These are phyloP conservation scores for Coniochaeta prunicola DNA, from an alignment of 2,329 filamentous ascomycete genomes.

Conservation along the genomic window DNA sequence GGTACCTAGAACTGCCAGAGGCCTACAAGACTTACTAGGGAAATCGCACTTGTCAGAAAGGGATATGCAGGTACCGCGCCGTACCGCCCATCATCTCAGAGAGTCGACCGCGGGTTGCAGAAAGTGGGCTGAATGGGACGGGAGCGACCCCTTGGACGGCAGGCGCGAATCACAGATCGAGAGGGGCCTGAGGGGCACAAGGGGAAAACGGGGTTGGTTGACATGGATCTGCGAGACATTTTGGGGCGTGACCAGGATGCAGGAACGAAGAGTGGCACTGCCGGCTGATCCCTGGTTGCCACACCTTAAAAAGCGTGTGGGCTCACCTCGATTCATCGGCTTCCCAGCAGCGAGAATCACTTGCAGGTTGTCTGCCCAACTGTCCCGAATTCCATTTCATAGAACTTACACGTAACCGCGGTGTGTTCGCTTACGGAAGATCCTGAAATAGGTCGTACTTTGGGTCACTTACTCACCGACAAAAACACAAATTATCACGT, in stretches of 20 bases:
- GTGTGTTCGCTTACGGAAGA: background rate
- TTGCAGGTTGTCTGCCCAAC: background rate
- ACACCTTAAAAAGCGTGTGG: conserved; percentile 1
- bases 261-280: conserved; percentile 1
- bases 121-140: background rate
- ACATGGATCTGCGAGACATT: conserved; percentile 1
- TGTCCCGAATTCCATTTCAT: background rate
- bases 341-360: background rate
- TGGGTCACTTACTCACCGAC: background rate
- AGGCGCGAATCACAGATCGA: background rate
- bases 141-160: conserved; percentile 1
- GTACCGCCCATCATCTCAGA: background rate
- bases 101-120: background rate
- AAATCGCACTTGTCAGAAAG: background rate
- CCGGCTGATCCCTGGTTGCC: background rate
- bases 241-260: background rate
- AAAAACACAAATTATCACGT: background rate
- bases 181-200: background rate
- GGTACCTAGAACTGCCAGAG: background rate
- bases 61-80: background rate
- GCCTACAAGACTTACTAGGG: background rate
- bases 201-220: background rate
- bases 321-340: background rate
- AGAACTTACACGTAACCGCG: background rate
- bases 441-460: background rate